Base-by-base conservation (phyloP, 768 basidiomycete species). In the Omphalotus guepiniiformis region DNA sequence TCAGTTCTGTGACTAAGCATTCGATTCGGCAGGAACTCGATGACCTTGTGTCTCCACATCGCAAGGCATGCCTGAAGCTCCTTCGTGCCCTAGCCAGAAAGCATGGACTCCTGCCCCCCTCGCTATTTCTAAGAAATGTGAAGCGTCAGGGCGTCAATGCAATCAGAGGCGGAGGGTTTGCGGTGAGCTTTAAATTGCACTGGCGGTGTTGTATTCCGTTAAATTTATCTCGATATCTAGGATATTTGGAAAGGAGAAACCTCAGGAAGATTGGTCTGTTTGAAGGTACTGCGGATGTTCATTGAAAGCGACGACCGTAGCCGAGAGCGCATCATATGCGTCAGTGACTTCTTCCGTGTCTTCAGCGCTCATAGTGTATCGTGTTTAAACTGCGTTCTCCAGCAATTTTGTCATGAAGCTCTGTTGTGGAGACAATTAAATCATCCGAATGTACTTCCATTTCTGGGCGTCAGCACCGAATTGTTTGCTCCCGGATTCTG, bases 361-460 rank as follows among this genome's bases (percentile, higher is more conserved):
- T 39, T 19, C 23, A 16, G 12, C 18, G 13, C 8, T 11, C 22
- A 13, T n/a, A n/a, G 13, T 18, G 2, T 2, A 18, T 39, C 9
- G 13, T 21, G 39, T 15, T n/a, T n/a, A 18, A n/a, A n/a, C 21
- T 22, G 39, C n/a, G n/a, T 15, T 8, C 2, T 19, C 12, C 6
- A 60, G 59, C 50, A 54, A 42, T 58, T 56, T 29, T 57, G 52
- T 35, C 42, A 45, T 7, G 59, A 60, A 40, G 57, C 59, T 1
- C 45, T 60, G 2, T 49, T 60, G 16, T 60, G 59, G 59, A 49
- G 50, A 28, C 53, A 52, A 29, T 47, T 60, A 6, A 42, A 50
- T n/a, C 55, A 56, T 38, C 47, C 53, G 6, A 53, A 56, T 25
- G 34, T 58, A 3, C 52, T 60, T 4, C 58, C 57, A 3, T 55